phyloP scores from a whole-genome alignment of 2,329 filamentous ascomycete genomes.

The Exophiala mesophila region DNA sequence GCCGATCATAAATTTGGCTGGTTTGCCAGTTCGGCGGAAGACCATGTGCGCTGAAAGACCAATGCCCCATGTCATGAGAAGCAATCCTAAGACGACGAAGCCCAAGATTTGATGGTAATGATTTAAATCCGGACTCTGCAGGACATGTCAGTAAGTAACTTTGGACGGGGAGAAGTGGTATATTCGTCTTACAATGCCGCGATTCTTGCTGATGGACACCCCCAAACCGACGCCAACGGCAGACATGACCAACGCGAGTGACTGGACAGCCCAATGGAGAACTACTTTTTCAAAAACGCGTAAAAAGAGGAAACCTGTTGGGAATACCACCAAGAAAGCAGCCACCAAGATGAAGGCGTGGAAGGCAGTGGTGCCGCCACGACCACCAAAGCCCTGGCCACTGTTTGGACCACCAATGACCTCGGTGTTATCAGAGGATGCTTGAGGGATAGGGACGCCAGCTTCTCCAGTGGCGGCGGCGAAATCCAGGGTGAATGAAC shows the following conservation, averaged over 20 bases:
- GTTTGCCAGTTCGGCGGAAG: constrained; percentile 46
- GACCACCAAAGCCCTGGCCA: constrained; percentile 9
- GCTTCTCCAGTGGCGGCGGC: constrained; percentile 45
- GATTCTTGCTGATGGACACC: constrained; percentile 48
- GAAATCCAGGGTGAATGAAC: constrained; percentile 54
- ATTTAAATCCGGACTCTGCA: constrained; percentile 48
- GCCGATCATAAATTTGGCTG: constrained; percentile 46
- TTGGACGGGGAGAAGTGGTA: neutral
- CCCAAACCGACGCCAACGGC: constrained; percentile 51
- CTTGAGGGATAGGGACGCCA: constrained; percentile 36
- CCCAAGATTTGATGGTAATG: constrained; percentile 57
- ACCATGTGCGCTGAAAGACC: constrained; percentile 54
- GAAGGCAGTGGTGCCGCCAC: constrained; percentile 23
- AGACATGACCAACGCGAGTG: constrained; percentile 45
- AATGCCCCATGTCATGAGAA: constrained; percentile 51
- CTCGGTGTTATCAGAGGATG: constrained; percentile 36
- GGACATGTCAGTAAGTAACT: constrained; percentile 11
- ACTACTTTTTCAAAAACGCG: constrained; percentile 48
- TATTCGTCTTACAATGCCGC: constrained; percentile 49
- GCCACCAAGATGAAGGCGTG: constrained; percentile 51
- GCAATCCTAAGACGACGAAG: constrained; percentile 48
- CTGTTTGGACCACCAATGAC: constrained; percentile 20
- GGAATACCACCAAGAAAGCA: constrained; percentile 52
- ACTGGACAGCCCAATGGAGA: constrained; percentile 54
- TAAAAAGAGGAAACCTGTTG: constrained; percentile 52